Conservation (phyloP, 2,329 filamentous ascomycete species). For the Davidsoniella australis region DNA sequence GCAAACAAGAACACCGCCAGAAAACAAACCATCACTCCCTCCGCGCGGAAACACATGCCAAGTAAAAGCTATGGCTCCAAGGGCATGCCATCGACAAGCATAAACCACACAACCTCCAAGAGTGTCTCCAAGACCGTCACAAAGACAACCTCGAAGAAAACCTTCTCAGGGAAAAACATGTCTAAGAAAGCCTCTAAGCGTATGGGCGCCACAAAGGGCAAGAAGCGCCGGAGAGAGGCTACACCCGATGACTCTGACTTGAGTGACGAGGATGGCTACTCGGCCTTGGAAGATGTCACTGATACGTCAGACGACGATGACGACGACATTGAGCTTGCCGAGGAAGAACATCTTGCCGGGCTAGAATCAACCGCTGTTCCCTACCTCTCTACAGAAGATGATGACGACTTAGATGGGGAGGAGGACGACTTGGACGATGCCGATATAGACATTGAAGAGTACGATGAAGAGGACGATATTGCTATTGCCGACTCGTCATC, state of each 20-base stretch:
- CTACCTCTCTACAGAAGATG: slow-evolving; percentile 24
- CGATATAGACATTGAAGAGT: slow-evolving; percentile 20
- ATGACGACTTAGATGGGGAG: slow-evolving; percentile 22
- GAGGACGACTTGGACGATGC: slow-evolving; percentile 19
- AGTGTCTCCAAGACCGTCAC: background rate
- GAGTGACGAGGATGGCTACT: slow-evolving; percentile 55
- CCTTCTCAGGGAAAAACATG: background rate
- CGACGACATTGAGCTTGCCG: slow-evolving; percentile 57
- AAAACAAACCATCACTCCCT: slow-evolving; percentile 1
- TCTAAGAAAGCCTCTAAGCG: slow-evolving; percentile 6
- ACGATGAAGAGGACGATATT: slow-evolving; percentile 9
- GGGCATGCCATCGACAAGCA: background rate
- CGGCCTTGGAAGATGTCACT: slow-evolving; percentile 61
- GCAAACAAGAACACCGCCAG: slow-evolving; percentile 6
- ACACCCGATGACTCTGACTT: slow-evolving; percentile 39
- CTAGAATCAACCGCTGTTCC: slow-evolving; percentile 24
- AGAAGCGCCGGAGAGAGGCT: slow-evolving; percentile 18
- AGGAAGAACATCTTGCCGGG: slow-evolving; percentile 56
- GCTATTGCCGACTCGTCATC: background rate
- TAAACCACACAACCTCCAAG: slow-evolving; percentile 6
- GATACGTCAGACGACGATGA: slow-evolving; percentile 66
- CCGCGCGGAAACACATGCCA: slow-evolving; percentile 1
- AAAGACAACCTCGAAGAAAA: slow-evolving; percentile 1
- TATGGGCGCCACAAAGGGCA: background rate
- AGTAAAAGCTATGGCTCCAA: background rate